Percentiles rank a stretch among this genome's conserved stretches.
phyloP scores from a whole-genome alignment of 176 grass and related monocot species.

The Oryza coarctata region DNA sequence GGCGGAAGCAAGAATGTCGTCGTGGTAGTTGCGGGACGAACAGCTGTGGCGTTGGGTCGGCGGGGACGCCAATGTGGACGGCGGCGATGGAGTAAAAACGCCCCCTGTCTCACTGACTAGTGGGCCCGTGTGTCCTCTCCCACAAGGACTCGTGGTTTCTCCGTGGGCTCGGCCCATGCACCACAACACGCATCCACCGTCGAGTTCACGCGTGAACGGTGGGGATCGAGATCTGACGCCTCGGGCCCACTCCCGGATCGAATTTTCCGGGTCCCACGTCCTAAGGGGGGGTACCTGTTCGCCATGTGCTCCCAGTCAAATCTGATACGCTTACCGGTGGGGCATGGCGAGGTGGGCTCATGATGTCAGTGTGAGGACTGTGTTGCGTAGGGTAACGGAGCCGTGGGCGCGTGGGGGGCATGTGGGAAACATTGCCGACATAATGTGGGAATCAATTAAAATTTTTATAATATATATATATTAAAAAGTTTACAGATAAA shows the following conservation, averaged over 20 bases:
- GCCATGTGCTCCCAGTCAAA: accelerated
- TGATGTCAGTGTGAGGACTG: too few relatives aligned
- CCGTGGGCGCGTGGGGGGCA: too few relatives aligned
- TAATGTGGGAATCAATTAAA: too few relatives aligned
- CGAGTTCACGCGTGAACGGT: not conserved
- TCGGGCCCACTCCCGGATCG: too few relatives aligned
- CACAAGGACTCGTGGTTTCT: not conserved
- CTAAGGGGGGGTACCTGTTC: not conserved
- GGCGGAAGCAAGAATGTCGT: conserved; percentile 35
- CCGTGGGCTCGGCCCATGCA: too few relatives aligned
- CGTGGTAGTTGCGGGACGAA: conserved; percentile 28
- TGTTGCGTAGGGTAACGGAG: too few relatives aligned
- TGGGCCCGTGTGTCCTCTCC: not conserved
- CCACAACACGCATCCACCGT: not conserved
- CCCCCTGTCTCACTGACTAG: not conserved
- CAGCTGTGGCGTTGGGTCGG: not conserved
- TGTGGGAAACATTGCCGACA: too few relatives aligned
- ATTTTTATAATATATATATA: too few relatives aligned
- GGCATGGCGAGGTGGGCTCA: accelerated
- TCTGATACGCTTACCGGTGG: not conserved
- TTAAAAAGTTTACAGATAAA: too few relatives aligned
- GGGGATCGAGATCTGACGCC: not conserved
- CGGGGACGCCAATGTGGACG: conserved; percentile 21
- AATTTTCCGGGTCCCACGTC: conserved; percentile 3
- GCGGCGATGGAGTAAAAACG: not conserved